Base-by-base conservation (phyloP, 805 yeast genomes). In the Metschnikowia gelsemii region DNA sequence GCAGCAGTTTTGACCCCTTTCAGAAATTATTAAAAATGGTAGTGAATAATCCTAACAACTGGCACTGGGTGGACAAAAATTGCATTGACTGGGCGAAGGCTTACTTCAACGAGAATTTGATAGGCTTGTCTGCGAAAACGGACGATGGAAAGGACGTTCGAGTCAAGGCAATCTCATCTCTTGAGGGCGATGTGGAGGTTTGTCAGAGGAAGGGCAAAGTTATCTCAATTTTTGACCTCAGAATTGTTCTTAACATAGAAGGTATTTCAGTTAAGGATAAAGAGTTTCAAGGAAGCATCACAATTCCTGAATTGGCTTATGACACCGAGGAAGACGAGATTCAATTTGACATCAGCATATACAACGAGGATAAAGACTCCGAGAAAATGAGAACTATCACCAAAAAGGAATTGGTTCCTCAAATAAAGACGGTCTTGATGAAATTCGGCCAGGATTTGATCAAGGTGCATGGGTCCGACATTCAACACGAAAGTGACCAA, bases 31-130 rank as follows among this genome's bases (percentile, higher is more conserved):
- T 23, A 31, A 56, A 40, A 27, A 91, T 91, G 97, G 97, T 87
- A 29, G 90, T 93, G 23, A 84, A 88, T 67, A 93, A 91, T 75
- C 98, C 98, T 28, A 93, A 93, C 66, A 91, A 91, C 70, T 91
- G 99, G 99, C 99, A 93, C 74, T 93, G 98, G 98, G 97, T 90
- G 49, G 97, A 91, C 68, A 91, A 91, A 65, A 93, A 93, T 72
- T 93, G 99, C 68, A 76, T 91, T 43, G 82, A 79, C 42, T 93
- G 99, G 99, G 76, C 96, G 9, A 79, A 79, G 47, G 73, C 76
- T 29, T 91, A 91, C 63, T 87, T 93, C 62, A 63, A 66, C 22
- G 75, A 78, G 34, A 75, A 79, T 32, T 68, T 89, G 38, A 70
- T 72, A 8, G 84, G 83, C 0, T 49, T 80, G 29, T 47, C 62